Evolutionary conservation across 1,284 basidiomycete genomes (phyloP).

Genomic region (Cryptococcus sp.): DNA sequence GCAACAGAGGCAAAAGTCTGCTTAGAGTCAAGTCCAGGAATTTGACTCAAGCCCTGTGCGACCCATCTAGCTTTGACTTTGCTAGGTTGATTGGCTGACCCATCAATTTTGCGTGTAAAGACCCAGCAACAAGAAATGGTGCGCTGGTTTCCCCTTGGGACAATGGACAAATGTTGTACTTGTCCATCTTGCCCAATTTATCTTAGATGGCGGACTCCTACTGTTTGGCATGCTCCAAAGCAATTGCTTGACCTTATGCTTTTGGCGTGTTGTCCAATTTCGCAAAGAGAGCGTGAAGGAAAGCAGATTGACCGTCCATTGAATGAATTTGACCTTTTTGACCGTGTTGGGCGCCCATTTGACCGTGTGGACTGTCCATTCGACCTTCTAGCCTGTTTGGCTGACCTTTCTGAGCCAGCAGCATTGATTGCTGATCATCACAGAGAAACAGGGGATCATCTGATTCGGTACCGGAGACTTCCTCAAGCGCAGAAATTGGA

Average conservation of each 20-base stretch:
- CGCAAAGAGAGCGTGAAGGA: too few relatives aligned
- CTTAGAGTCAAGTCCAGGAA: constrained; percentile 17
- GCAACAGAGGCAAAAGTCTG: constrained; percentile 19
- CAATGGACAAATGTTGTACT: constrained; percentile 15
- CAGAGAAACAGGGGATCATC: too few relatives aligned
- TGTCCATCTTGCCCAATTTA: constrained; percentile 17
- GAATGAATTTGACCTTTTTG: too few relatives aligned
- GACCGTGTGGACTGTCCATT: too few relatives aligned
- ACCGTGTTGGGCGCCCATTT: too few relatives aligned
- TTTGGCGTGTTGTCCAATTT: neutral
- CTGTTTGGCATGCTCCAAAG: constrained; percentile 7
- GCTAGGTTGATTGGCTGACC: constrained; percentile 7
- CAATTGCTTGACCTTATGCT: neutral
- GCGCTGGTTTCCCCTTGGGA: neutral
- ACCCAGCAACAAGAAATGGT: constrained; percentile 8
- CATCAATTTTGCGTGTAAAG: constrained; percentile 14
- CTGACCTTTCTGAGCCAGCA: too few relatives aligned
- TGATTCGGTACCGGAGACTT: too few relatives aligned
- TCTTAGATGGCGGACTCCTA: constrained; percentile 15
- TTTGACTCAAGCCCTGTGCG: constrained; percentile 11
- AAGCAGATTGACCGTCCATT: too few relatives aligned
- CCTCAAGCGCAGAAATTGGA: too few relatives aligned
- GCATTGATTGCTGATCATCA: too few relatives aligned
- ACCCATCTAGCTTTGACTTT: constrained; percentile 14
- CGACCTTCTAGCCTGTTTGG: too few relatives aligned